phyloP scores from a whole-genome alignment of 140 eudicot genomes.

The Flaveria floridana region DNA sequence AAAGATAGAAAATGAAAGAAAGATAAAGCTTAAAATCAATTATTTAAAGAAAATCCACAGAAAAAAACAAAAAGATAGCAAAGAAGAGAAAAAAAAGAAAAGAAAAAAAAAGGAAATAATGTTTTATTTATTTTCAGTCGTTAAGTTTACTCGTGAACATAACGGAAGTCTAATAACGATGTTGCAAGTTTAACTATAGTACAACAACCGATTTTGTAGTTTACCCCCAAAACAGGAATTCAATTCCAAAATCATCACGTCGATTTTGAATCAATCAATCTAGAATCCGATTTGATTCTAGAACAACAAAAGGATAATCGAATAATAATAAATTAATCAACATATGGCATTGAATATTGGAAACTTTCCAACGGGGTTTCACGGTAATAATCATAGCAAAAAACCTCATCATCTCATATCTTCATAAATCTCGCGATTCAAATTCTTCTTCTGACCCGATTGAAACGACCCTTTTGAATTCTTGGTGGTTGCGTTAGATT shows the following conservation, averaged over 20 bases:
- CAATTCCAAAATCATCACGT: slow-evolving; percentile 18
- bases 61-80: no score
- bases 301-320: slow-evolving; percentile 21
- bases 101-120: no score
- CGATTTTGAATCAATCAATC: slow-evolving; percentile 28
- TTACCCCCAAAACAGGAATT: not conserved
- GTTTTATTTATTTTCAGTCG: no score
- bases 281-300: slow-evolving; percentile 18
- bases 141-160: no score
- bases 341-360: slow-evolving; percentile 15
- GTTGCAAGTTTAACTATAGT: not conserved
- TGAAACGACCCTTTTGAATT: slow-evolving; percentile 17
- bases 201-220: not conserved
- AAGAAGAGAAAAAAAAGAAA: no score
- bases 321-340: slow-evolving; percentile 6
- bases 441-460: slow-evolving; percentile 18
- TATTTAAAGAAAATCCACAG: no score
- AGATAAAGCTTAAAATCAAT: no score
- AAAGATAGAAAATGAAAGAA: no score
- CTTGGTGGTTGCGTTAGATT: slow-evolving; percentile 22
- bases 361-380: slow-evolving; percentile 22
- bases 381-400: slow-evolving; percentile 27
- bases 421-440: slow-evolving; percentile 17
- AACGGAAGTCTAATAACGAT: not conserved
- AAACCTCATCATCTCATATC: slow-evolving; percentile 24